Evolutionary conservation across 495 filamentous ascomycete genomes (phyloP).

Genomic region (Choiromyces venosus): DNA sequence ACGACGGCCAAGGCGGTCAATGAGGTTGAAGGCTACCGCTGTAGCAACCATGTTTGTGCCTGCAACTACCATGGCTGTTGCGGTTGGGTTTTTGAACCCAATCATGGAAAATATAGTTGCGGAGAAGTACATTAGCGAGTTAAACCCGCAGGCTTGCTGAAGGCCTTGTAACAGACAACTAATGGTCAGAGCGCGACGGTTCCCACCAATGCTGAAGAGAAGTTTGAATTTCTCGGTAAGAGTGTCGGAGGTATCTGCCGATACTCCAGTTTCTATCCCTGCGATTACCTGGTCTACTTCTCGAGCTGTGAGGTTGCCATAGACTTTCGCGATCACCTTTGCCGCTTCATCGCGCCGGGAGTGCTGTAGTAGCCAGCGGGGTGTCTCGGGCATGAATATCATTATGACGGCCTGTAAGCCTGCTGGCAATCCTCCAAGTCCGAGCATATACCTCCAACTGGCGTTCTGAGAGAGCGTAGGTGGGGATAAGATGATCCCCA

Average conservation of each 20-base stretch:
- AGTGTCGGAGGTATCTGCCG: slow-evolving; percentile 17
- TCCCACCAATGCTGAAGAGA: slow-evolving; percentile 56
- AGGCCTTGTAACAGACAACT: slow-evolving; percentile 78
- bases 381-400: slow-evolving; percentile 71
- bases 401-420: slow-evolving; percentile 62
- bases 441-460: slow-evolving; percentile 83
- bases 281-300: slow-evolving; percentile 50
- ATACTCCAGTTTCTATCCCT: slow-evolving; percentile 60
- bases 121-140: slow-evolving; percentile 92
- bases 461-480: slow-evolving; percentile 49
- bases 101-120: slow-evolving; percentile 80
- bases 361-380: slow-evolving; percentile 74
- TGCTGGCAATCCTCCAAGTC: slow-evolving; percentile 73
- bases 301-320: slow-evolving; percentile 44
- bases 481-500: slow-evolving; percentile 53
- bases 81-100: slow-evolving; percentile 71
- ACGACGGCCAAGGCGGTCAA: slow-evolving; percentile 75
- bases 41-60: slow-evolving; percentile 80
- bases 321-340: slow-evolving; percentile 59
- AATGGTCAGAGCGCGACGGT: slow-evolving; percentile 72
- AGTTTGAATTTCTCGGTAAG: slow-evolving; percentile 27
- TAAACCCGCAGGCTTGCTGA: slow-evolving; percentile 91
- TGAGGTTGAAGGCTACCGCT: slow-evolving; percentile 64
- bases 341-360: slow-evolving; percentile 57
- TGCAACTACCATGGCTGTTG: slow-evolving; percentile 75